Base-by-base conservation (phyloP, 345 rosid species). In the Lepidium africanum region DNA sequence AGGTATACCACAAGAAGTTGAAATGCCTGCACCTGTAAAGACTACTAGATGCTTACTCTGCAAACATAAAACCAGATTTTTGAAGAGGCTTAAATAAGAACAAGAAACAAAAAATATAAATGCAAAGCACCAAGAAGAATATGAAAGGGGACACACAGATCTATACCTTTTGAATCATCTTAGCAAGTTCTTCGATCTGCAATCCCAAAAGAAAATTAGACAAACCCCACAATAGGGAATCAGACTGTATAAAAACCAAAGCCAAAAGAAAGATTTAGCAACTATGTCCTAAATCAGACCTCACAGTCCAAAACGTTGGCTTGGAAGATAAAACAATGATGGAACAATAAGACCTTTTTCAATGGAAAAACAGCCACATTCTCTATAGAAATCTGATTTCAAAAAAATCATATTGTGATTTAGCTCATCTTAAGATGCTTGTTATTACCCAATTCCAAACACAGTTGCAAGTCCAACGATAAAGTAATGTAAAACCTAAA, bases 21-120 rank as follows among this genome's bases (percentile, higher is more conserved):
- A 94, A 76, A 91, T 91, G 71, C 99, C 97, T 14, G 99, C 99
- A 77, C 97, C 97, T 38, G 97, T 94, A 70, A 94, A 94, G 65
- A 84, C 97, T 69, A 91, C 97, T 70, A 94, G 91, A 83, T 91
- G 99, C 89, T 86, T 91, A 81, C 97, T 89, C 99, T 94, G 95
- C 91, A 89, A 81, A 70, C 63, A 78, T 36, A 74, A 30, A 77
- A 78, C 74, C 74, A 63, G 59, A 68, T 38, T 35, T 42, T 75
- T 81, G 47, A 76, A 70, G 38, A 65, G 16, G 63, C 72, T 62
- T 36, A 62, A 33, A 42, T 10, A 33, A 33, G n/a, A 48, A 35
- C 15, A 35, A 2, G 32, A 51, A n/a, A 33, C 51, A 25, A 27
- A 16, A 3, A 6, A 7, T 2, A 25, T 25, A 40, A 1, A 48